Base-by-base conservation (phyloP, 345 rosid genomes). In the Lumnitzera littorea region DNA sequence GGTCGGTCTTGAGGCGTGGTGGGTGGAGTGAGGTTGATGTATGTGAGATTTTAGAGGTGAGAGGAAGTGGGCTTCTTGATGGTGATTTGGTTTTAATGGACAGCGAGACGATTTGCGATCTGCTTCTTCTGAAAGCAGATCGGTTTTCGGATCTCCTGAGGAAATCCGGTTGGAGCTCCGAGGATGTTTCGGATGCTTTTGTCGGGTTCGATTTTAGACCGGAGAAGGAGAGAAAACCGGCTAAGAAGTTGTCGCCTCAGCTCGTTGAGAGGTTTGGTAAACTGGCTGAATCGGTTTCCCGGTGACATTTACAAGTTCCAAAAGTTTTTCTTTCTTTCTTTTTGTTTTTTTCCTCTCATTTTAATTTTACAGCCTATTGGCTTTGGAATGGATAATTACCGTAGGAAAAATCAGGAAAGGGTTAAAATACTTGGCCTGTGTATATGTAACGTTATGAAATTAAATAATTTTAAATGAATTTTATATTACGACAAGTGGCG, bases 141-240 rank as follows among this genome's bases (percentile, higher is more conserved):
- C 87, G 97, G 80, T 82, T 83, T 55, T 84, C 99, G 50, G 96
- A 86, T 24, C 76, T 84, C 16, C 91, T 94, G 59, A 80, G 89
- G 2, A 86, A 86, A 73, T 84, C 95, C 23, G 99, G 99, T 46
- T 94, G 99, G 99, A 94, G 95, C 86, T 79, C 96, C 58, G 99
- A 94, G 1, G 97, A 94, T 61, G 99, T 94, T 0, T 83, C 97
- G 52, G 96, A 94, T 13, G 91, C 84, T 0, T 62, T 94, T 36
- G 43, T 36, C 2, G 91, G 95, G 14, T 90, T 88, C 31, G 84
- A 88, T 84, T 84, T 84, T 61, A 81, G 95, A 75, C 84, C 76
- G 74, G 95, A 78, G 73, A 88, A 82, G 67, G 95, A 78, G 77
- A 79, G 74, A 72, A 88, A 81, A 84, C 90, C 85, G 74, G 84